Base-by-base conservation (phyloP, 805 yeast species). In the Ogataea nitratoaversa region DNA sequence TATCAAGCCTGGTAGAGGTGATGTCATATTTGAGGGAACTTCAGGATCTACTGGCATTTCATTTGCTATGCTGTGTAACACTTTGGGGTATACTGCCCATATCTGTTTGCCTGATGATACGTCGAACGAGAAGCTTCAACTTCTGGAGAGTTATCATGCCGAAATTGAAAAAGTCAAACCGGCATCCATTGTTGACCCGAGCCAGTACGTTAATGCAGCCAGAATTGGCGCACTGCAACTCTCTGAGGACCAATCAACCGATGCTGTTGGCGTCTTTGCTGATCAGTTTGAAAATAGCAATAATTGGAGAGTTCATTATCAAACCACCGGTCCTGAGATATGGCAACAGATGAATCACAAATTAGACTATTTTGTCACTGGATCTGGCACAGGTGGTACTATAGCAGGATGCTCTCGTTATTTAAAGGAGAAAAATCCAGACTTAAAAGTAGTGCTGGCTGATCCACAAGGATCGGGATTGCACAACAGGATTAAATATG, bases 351-450 rank as follows among this genome's bases (percentile, higher is more conserved):
- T 82, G 67, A 66, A 73, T 8, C 79, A 80, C 12, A 47, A 66
- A 2, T 53, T 91, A 8, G 95, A 88, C 57, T 80, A 71, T 36
- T 89, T 91, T 59, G 79, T 93, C 31, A 76, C 91, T 2, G 98
- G 98, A 0, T 85, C 95, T 25, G 99, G 99, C 9, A 91, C 99
- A 0, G 99, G 93, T 37, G 99, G 99, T 42, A 93, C 99, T 2
- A 87, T 91, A 34, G 71, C 95, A n/a, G 99, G 99, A 41, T 89
- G 89, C 22, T 76, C 95, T 3, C 72, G 72, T 44, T 93, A 71
- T 62, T 70, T 91, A 53, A 87, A 81, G 54, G 76, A 70, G 39
- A 57, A 66, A 28, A 54, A 68, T 14, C 57, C 68, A 0, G 34
- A 56, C 0, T 55, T 83, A 0, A 67, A 63, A 33, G 74, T 83